Conservation (phyloP, 1,139 yeast genomes). For the Suhomyces chickasaworum region DNA sequence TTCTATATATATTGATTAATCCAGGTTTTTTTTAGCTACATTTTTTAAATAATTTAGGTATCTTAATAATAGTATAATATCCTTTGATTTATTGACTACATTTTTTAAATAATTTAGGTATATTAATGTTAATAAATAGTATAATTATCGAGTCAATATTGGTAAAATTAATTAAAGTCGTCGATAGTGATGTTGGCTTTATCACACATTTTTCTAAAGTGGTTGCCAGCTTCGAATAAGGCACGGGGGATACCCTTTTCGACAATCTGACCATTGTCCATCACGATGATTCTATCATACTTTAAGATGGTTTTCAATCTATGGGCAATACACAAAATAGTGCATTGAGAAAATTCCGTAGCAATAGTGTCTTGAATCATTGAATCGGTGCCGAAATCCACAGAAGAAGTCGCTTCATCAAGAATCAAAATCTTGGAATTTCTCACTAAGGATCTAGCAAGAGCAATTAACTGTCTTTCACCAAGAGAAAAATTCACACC, state of each 20-base stretch:
- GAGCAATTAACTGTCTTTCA: slow-evolving; percentile 55
- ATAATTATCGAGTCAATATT: slow-evolving; percentile 5
- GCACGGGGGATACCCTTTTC: slow-evolving; percentile 53
- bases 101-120: background rate
- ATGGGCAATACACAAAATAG: slow-evolving; percentile 59
- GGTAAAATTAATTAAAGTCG: slow-evolving; percentile 19
- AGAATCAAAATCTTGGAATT: slow-evolving; percentile 51
- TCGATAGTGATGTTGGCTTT: slow-evolving; percentile 26
- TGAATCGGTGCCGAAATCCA: slow-evolving; percentile 57
- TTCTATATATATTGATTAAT: too few relatives aligned
- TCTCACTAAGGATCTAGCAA: slow-evolving; percentile 55
- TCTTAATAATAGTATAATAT: slow-evolving; percentile 10
- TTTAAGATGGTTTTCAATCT: slow-evolving; percentile 54
- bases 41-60: background rate
- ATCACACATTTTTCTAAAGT: slow-evolving; percentile 28
- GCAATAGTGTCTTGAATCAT: slow-evolving; percentile 52
- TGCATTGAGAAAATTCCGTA: slow-evolving; percentile 45
- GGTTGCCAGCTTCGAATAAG: slow-evolving; percentile 33
- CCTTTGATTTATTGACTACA: background rate
- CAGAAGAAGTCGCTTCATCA: slow-evolving; percentile 61
- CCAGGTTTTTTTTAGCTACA: background rate
- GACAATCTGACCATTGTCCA: slow-evolving; percentile 52
- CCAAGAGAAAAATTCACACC: slow-evolving; percentile 59
- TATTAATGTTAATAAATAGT: slow-evolving; percentile 6
- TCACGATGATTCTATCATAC: slow-evolving; percentile 54